Evolutionary conservation across 768 basidiomycete species (phyloP), one percentile per base, ranked within the genome.

Genomic region (Lentinula sp.): DNA sequence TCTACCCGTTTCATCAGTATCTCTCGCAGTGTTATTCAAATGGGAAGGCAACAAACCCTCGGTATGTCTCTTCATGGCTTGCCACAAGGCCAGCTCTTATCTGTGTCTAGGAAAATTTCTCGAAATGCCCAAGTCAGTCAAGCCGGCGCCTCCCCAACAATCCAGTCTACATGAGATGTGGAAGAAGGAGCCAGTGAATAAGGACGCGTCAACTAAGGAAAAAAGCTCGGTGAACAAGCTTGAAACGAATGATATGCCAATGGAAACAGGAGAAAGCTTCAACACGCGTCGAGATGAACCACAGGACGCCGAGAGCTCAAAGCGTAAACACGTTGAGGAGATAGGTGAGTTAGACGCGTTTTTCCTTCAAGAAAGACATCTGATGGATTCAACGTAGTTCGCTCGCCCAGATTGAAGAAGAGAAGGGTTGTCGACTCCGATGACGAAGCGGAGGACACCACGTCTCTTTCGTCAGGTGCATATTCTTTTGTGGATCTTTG

Each of bases 81-180:
- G 43, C 23, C 18, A 18, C 56, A 34, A 1, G 40, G 46, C 43
- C 43, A 51, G 56, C 51, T 60, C 43, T 42, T 28, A 53, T 34
- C 18, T 46, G 8, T 2, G 11, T 40, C 8, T 63, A 93, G 90
- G 85, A 40, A 89, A 83, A 68, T 93, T 91, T 77, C 84, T 92
- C 59, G 76, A 80, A 61, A 89, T 91, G 88, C 88, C 91, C 0
- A 80, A 80, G 64, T 79, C 79, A 32, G 65, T 69, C n/a, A 91
- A 89, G 72, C 70, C 83, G 32, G 71, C 86, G 3, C 87, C 88
- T 0, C 84, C 87, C 6, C 89, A 91, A 61, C 91, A 94, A 70
- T 78, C 90, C n/a, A 91, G 77, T 67, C 81, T 94, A 42, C 78
- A 83, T 60, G 88, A 91, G 59, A 79, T 91, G 76, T 93, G 89